These are phyloP conservation scores for Yarrowia porcina DNA, from an alignment of 805 yeast genomes.

Conservation along the genomic window DNA sequence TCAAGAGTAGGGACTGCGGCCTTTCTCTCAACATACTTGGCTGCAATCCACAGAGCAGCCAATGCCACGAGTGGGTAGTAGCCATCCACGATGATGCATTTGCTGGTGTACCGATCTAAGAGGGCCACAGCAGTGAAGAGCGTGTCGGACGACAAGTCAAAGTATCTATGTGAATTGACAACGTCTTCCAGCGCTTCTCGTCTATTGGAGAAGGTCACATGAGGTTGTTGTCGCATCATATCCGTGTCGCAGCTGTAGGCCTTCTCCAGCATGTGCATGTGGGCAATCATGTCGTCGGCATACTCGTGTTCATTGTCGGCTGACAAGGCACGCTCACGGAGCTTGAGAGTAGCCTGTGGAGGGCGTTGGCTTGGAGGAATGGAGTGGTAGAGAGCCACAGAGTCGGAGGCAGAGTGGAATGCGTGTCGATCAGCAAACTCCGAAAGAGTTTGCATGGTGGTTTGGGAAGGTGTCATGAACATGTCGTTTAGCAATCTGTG, in stretches of 20 bases:
- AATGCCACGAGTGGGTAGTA: conserved; percentile 89
- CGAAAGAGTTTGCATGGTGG: conserved; percentile 23
- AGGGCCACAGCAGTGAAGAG: conserved; percentile 67
- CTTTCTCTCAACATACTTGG: conserved; percentile 73
- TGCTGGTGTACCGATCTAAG: conserved; percentile 87
- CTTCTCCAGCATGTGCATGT: conserved; percentile 38
- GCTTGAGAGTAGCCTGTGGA: conserved; percentile 16
- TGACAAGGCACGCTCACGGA: conserved; percentile 12
- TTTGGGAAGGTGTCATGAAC: conserved; percentile 25
- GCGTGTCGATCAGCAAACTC: conserved; percentile 25
- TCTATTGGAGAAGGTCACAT: conserved; percentile 68
- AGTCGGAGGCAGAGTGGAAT: conserved; percentile 22
- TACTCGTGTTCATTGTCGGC: conserved; percentile 35
- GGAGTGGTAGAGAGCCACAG: conserved; percentile 21
- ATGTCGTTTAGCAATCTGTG: conserved; percentile 24
- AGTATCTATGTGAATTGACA: conserved; percentile 59
- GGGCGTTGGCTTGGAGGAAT: conserved; percentile 15
- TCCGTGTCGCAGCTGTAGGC: conserved; percentile 50
- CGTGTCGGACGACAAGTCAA: conserved; percentile 62
- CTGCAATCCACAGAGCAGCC: conserved; percentile 89
- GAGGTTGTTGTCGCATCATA: conserved; percentile 84
- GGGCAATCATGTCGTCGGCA: conserved; percentile 39
- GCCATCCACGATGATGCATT: conserved; percentile 74
- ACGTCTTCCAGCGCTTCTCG: conserved; percentile 74
- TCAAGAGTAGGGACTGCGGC: conserved; percentile 75